Evolutionary conservation across 805 yeast species (phyloP), one percentile per base, ranked within the genome.

Genomic region (Zygosaccharomyces rouxii): DNA sequence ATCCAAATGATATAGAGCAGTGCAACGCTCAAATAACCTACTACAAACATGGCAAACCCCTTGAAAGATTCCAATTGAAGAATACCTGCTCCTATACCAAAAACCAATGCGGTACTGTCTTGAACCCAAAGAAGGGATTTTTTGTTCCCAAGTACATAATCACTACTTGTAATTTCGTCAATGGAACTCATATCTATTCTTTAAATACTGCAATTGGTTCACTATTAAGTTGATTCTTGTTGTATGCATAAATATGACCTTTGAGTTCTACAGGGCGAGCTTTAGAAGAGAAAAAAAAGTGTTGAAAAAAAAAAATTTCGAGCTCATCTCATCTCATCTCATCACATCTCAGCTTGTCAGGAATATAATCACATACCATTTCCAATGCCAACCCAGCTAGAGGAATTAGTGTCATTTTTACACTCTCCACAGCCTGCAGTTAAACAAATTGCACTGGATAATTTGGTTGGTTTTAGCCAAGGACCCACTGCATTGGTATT

Each of bases 381-480:
- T 19, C 4, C 50, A 13, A 78, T 78, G 82, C 73, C 80, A 2
- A 54, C 76, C 7, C 80, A 79, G 61, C 60, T 79, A 18, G 78
- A 77, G 62, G 82, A 79, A 56, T 71, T 90, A 38, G 95, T 89
- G 19, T 80, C 76, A 42, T 89, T 90, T 62, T 73, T 90, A 52
- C 96, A 87, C 64, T 80, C 92, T 6, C 84, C 86, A 1, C 88
- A 85, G 61, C 83, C 86, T 2, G 84, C 84, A 9, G 86, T 89
- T 28, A 80, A 84, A 50, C 88, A 84, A 57, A 83, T 89, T 48
- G 97, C 97, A 0, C 72, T 90, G 42, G 94, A 86, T 58, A 83
- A 89, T 63, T 67, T 89, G 47, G 89, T 88, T 10, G 95, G 90
- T 2, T 87, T 76, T 64, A 84, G 95, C 7, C 79, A 82, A 40